Conservation (phyloP, 1,284 basidiomycete species). For the Caloboletus inedulis region DNA sequence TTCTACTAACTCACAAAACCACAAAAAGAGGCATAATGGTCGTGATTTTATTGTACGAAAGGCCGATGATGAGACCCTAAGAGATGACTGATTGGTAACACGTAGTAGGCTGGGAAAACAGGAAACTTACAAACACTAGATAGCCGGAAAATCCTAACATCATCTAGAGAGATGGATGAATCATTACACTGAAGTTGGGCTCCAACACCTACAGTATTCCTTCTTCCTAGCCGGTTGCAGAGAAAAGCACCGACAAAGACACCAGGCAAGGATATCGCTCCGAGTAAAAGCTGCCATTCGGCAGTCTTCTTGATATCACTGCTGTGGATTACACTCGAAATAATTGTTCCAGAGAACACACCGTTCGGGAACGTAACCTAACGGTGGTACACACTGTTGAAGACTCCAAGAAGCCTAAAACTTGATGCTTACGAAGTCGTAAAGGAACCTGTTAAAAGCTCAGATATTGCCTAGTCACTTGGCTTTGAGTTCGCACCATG, state of each 20-base stretch:
- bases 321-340: slow-evolving; percentile 55
- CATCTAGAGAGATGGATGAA: slow-evolving; percentile 43
- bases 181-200: background rate
- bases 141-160: slow-evolving; percentile 75
- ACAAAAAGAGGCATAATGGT: slow-evolving; percentile 66
- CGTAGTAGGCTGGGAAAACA: background rate
- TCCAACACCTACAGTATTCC: slow-evolving; percentile 50
- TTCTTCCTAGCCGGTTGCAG: slow-evolving; percentile 61
- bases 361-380: slow-evolving; percentile 72
- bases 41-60: slow-evolving; percentile 65
- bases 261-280: slow-evolving; percentile 67
- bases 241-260: slow-evolving; percentile 56
- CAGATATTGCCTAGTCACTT: slow-evolving; percentile 2
- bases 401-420: background rate
- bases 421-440: slow-evolving; percentile 56
- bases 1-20: slow-evolving; percentile 48
- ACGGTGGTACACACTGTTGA: background rate
- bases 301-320: slow-evolving; percentile 55
- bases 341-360: slow-evolving; percentile 64
- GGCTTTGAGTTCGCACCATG: slow-evolving; percentile 46
- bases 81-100: background rate
- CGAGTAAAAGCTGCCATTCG: slow-evolving; percentile 72
- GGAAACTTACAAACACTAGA: slow-evolving; percentile 53
- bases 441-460: slow-evolving; percentile 55
- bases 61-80: slow-evolving; percentile 60